Percentiles rank a stretch among this genome's conserved stretches.
phyloP scores from a whole-genome alignment of 1,139 yeast species.

The Pichia sp. region DNA sequence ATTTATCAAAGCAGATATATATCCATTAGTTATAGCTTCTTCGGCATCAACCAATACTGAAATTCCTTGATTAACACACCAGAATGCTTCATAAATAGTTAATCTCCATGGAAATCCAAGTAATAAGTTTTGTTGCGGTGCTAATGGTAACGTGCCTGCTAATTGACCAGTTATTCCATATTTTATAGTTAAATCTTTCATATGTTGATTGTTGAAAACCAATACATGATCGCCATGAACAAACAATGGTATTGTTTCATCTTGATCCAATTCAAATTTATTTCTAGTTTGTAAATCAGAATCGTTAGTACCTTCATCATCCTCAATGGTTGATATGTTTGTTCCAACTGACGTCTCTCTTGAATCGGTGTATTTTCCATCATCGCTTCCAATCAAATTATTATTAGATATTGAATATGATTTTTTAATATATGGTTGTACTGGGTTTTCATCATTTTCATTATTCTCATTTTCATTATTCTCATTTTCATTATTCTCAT shows the following conservation, averaged over 20 bases:
- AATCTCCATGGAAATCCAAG: constrained; percentile 76
- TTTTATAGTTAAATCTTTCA: constrained; percentile 45
- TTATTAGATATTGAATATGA: constrained; percentile 4
- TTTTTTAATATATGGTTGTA: neutral
- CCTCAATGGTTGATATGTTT: neutral
- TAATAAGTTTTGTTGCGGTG: constrained; percentile 87
- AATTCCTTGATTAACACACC: constrained; percentile 45
- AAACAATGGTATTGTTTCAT: constrained; percentile 12
- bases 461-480: neutral
- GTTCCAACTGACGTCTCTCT: neutral
- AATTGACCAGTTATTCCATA: constrained; percentile 66
- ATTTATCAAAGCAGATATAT: neutral
- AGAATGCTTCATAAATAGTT: constrained; percentile 65
- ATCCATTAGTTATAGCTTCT: constrained; percentile 5
- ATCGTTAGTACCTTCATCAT: neutral
- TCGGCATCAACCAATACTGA: constrained; percentile 32
- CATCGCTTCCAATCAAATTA: neutral
- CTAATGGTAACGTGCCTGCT: constrained; percentile 74
- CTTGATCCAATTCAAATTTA: neutral
- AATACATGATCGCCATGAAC: constrained; percentile 45
- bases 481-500: neutral
- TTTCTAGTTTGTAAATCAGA: neutral
- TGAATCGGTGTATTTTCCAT: neutral
- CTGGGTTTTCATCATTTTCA: no score
- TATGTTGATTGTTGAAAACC: constrained; percentile 43